phyloP scores from a whole-genome alignment of 169 alveolate genomes.

The Plasmodium adleri region DNA sequence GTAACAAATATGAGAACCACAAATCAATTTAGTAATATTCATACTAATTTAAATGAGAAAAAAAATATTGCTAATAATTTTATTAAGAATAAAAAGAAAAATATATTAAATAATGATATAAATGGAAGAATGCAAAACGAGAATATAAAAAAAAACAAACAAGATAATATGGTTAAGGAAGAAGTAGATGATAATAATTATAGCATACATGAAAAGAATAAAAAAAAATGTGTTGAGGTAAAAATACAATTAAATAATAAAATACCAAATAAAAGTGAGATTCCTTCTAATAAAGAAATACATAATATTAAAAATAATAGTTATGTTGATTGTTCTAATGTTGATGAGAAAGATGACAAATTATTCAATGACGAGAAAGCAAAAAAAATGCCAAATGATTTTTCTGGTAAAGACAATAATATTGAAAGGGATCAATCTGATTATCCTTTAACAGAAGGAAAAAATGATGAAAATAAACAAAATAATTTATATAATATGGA shows the following conservation, averaged over 20 bases:
- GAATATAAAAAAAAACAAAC: neutral
- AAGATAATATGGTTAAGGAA: neutral
- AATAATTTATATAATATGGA: no score
- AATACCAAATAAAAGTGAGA: neutral
- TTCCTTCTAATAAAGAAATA: neutral
- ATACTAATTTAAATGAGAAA: slow-evolving; percentile 19
- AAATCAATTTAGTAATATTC: neutral
- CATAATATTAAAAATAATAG: neutral
- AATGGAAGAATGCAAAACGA: neutral
- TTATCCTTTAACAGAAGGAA: no score
- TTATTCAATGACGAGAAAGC: neutral
- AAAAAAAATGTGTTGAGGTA: neutral
- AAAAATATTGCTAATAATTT: neutral
- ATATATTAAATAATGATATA: slow-evolving; percentile 4
- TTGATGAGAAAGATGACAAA: slow-evolving; percentile 14
- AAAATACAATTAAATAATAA: no score
- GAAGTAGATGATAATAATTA: neutral
- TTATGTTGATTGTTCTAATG: neutral
- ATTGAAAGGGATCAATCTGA: no score
- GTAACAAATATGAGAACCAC: slow-evolving; percentile 4
- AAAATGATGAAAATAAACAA: no score
- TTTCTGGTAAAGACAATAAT: no score
- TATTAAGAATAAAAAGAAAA: slow-evolving; percentile 7
- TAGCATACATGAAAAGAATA: neutral
- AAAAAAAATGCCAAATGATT: neutral